Base-by-base conservation (phyloP, 2,329 filamentous ascomycete genomes). In the Dactylellina leptospora region DNA sequence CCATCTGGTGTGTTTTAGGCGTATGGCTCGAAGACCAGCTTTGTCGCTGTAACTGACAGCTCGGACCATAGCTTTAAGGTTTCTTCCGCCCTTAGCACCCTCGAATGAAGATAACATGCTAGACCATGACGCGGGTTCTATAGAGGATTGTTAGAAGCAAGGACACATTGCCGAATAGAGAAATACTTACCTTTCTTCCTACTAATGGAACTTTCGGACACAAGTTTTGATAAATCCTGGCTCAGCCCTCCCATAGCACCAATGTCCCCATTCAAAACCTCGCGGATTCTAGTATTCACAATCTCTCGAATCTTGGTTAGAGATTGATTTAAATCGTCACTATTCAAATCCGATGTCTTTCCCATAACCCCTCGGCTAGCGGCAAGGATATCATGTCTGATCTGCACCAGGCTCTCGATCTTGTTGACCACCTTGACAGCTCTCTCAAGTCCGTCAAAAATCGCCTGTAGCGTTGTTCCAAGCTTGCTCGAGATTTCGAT, bases 401-500 rank as follows among this genome's bases (percentile, higher is more conserved):
- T 63, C 60, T 64, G 64, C 47, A 77, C 75, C 2, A 77, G 36
- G n/a, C 27, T 64, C 16, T 64, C 66, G 10, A 77, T 66, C n/a
- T 69, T 66, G 4, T 58, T 64, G 16, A 77, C 76, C 13, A 50
- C 62, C 11, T 63, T 66, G n/a, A 77, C 66, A 11, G 75, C 58
- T 38, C 47, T 74, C 54, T 75, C 74, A 2, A 77, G 44, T 13
- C 58, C 73, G 27, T 58, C 36, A 25, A 76, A 75, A 22, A 82
- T 18, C 81, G 78, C 22, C 80, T 80, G 50, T 79, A 78, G 68
- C 77, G 80, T 6, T 79, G 81, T 81, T 80, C 82, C 38, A 76
- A 75, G 45, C 79, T 78, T 23, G 80, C 73, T 54, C 82, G 76
- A 18, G 77, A 80, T 63, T 81, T 80, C 4, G 79, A 81, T 16